Base-by-base conservation (phyloP, 768 basidiomycete genomes). In the Lyophyllum semitale region DNA sequence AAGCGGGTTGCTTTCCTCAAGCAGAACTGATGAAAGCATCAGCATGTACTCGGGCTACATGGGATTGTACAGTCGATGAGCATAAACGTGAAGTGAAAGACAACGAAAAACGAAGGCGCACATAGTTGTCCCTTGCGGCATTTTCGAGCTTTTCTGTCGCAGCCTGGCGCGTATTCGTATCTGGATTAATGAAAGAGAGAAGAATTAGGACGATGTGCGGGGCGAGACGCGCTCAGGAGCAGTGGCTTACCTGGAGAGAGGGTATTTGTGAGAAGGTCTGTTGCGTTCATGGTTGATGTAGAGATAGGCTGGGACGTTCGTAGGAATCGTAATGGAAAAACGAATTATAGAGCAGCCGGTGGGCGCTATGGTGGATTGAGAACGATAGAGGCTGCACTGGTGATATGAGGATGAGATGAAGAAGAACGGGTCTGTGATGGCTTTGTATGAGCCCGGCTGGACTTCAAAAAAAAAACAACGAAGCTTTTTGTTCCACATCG, bases 81-180 rank as follows among this genome's bases (percentile, higher is more conserved):
- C 45, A 59, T 59, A 61, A 58, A 49, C 52, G 37, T 37, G 56
- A 55, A 33, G 54, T 49, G 61, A 63, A 48, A 46, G 54, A 38
- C 23, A 51, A 48, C 49, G 53, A 35, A 48, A 57, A 50, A 52
- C 57, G n/a, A 55, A 40, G 58, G 74, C 93, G 67, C 66, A 96
- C 95, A 69, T 91, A 97, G 83, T 93, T 95, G 67, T 93, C 91
- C 70, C 84, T 79, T 40, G 91, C 82, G 26, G 92, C 93, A 59
- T 73, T 81, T 76, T 96, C 94, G 58, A 98, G 87, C 73, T 95
- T 87, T 72, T 88, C 82, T 9, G 93, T 90, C 55, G 95, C 95
- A 83, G 85, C 85, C 71, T 94, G 85, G 85, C 95, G 93, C 81
- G 89, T 91, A 74, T 75, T 81, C 59, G 89, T 84, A 79, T 97